phyloP scores from a whole-genome alignment of 805 yeast genomes.

The Cyberlindnera japonica region DNA sequence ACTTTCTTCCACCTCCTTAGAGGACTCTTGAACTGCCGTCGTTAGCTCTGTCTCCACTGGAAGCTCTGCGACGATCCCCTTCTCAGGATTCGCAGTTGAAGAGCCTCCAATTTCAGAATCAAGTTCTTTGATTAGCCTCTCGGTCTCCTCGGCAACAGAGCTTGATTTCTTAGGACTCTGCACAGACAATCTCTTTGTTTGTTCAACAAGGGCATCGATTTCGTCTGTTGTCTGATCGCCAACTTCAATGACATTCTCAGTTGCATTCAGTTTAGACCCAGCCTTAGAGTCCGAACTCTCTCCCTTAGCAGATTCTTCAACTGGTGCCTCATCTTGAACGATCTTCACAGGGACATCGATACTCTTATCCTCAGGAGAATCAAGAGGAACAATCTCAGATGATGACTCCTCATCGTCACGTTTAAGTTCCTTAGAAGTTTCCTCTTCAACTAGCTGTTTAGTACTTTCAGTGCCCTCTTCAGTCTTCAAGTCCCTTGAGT shows the following conservation, averaged over 20 bases:
- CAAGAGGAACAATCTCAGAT: background rate
- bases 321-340: background rate
- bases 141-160: slow-evolving; percentile 24
- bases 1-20: slow-evolving; percentile 1
- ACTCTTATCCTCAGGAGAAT: background rate
- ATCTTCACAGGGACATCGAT: background rate
- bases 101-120: slow-evolving; percentile 17
- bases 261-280: no score
- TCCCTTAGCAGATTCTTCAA: background rate
- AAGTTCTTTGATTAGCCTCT: slow-evolving; percentile 20
- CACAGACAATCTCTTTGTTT: background rate
- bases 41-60: background rate
- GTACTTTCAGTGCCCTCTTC: background rate
- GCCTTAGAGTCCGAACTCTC: background rate
- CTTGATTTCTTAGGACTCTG: no score
- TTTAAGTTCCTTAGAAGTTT: background rate
- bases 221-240: background rate
- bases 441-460: background rate
- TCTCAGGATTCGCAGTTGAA: background rate
- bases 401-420: no score
- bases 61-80: background rate
- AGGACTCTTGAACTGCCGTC: background rate
- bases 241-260: background rate
- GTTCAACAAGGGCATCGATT: background rate
- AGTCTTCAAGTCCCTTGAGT: no score